These are phyloP conservation scores for Amphicarpaea edgeworthii DNA, from an alignment of 306 rosid genomes.

Conservation along the genomic window DNA sequence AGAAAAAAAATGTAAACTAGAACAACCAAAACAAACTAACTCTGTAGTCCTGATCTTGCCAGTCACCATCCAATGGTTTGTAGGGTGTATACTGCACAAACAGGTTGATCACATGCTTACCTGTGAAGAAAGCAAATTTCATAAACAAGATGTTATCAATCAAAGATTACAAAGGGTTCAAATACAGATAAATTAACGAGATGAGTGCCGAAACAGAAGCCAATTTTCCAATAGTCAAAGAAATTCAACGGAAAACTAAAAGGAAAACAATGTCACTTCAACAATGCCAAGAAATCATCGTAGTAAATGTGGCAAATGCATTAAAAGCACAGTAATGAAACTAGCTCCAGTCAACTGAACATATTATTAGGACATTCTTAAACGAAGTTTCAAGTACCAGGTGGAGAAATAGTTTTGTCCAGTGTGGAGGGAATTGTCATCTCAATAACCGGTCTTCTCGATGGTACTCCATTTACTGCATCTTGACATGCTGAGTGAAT, in stretches of 20 bases:
- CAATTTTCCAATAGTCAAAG: constrained; percentile 3
- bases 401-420: constrained; percentile 90
- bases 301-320: constrained; percentile 29
- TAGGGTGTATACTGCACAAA: constrained; percentile 94
- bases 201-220: constrained; percentile 26
- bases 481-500: constrained; percentile 84
- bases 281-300: constrained; percentile 9
- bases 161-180: constrained; percentile 27
- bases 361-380: constrained; percentile 12
- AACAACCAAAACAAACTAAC: constrained; percentile 56
- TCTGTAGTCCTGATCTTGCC: constrained; percentile 81
- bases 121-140: constrained; percentile 52
- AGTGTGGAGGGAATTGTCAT: constrained; percentile 92
- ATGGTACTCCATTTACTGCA: constrained; percentile 81
- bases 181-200: constrained; percentile 15
- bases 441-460: constrained; percentile 83
- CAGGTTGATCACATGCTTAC: constrained; percentile 91
- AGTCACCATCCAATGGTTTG: constrained; percentile 78
- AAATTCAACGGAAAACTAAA: constrained; percentile 24
- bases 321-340: constrained; percentile 11
- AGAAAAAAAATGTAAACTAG: constrained; percentile 4
- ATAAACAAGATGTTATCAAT: constrained; percentile 24
- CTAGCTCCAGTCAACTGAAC: constrained; percentile 6
- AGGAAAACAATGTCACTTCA: constrained; percentile 3
- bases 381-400: constrained; percentile 63